Percentiles rank a stretch among this genome's conserved stretches.
phyloP scores from a whole-genome alignment of 371 early-diverging fungal species.

The Syncephalastrum contaminatum region DNA sequence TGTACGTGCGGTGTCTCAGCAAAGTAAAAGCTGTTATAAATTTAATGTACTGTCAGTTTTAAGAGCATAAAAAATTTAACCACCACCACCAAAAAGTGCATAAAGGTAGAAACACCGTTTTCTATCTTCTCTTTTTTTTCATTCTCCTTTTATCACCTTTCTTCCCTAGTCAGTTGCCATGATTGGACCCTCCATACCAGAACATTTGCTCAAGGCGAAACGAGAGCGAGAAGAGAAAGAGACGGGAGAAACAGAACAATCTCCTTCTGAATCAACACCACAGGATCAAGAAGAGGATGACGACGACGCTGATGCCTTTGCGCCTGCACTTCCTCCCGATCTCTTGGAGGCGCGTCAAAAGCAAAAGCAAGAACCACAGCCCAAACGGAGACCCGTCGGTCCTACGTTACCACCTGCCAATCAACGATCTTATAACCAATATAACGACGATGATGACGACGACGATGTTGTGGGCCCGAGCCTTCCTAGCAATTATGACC shows the following conservation, averaged over 20 bases:
- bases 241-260: neutral
- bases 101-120: too few species aligned
- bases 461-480: conserved; percentile 55
- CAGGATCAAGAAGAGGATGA: conserved; percentile 3
- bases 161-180: conserved; percentile 1
- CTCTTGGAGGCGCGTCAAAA: conserved; percentile 38
- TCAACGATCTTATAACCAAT: conserved; percentile 10
- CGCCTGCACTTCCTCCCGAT: conserved; percentile 61
- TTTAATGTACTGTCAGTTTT: too few species aligned
- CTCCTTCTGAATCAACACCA: neutral
- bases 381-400: conserved; percentile 35
- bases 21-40: too few species aligned
- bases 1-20: too few species aligned
- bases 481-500: conserved; percentile 43
- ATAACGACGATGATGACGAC: conserved; percentile 24
- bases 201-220: conserved; percentile 21
- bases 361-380: conserved; percentile 7
- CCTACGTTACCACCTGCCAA: conserved; percentile 40
- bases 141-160: neutral
- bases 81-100: too few species aligned
- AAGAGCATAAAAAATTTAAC: too few species aligned
- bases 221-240: conserved; percentile 7
- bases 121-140: too few species aligned
- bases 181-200: conserved; percentile 33
- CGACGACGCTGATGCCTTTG: conserved; percentile 40